Evolutionary conservation across 345 rosid species (phyloP), one percentile per base, ranked within the genome.

Genomic region (Limnanthes douglasii): DNA sequence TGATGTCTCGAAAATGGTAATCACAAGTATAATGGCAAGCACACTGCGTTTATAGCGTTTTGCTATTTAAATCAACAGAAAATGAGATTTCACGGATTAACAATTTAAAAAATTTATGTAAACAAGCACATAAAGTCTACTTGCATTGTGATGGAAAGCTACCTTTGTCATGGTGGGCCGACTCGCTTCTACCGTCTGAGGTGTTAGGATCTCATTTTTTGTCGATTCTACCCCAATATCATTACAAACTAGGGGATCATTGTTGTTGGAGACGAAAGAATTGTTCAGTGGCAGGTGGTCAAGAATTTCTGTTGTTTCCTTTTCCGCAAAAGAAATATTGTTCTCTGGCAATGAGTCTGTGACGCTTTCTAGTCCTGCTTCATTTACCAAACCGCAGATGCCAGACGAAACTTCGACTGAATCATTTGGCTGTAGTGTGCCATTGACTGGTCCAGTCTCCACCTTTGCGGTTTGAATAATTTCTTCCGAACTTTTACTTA

Each of bases 251-350:
- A 34, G 36, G 36, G 40, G 22, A 34, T 43, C 64, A 32, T 5
- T n/a, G 1, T 21, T n/a, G 14, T 28, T 26, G 43, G 37, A 41
- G 24, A 32, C 27, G 45, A 50, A 17, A 22, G 63, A 59, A 26
- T 23, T 61, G 42, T 37, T 62, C 34, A 34, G n/a, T 4, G 17
- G 31, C 14, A 55, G 39, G 45, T 51, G 66, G n/a, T 12, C 28
- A 24, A 12, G 6, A 20, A 33, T 34, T 28, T 32, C 43, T 14
- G 15, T 44, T 5, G 18, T 55, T 51, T 41, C 40, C 15, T 29
- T 46, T 11, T 39, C 33, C 21, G 13, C 28, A 34, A 39, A 34
- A 20, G 12, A 12, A 8, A 46, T 21, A 4, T 42, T 27, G 23
- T 4, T 35, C 33, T 54, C 63, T n/a, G 25, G 17, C 18, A 32